These are phyloP conservation scores for Fusarium sp. DNA, from an alignment of 2,329 filamentous ascomycete genomes.

Conservation along the genomic window DNA sequence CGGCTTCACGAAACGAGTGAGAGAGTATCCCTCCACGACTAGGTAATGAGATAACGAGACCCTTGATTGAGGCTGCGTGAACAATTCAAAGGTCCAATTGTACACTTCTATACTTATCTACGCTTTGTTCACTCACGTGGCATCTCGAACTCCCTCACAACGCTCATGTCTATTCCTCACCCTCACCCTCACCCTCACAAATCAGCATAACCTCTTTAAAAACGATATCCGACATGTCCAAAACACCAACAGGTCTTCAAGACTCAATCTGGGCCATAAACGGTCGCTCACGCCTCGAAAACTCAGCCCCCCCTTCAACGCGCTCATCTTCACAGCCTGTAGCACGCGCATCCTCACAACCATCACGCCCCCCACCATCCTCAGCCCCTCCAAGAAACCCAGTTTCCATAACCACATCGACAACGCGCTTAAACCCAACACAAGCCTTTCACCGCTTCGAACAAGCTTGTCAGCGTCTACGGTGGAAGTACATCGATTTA, in stretches of 20 bases:
- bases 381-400: background rate
- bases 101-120: background rate
- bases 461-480: conserved; percentile 66
- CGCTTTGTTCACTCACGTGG: background rate
- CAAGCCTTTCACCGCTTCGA: conserved; percentile 65
- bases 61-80: accelerated
- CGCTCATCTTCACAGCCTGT: conserved; percentile 26
- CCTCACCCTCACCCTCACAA: background rate
- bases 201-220: background rate
- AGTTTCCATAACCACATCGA: background rate
- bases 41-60: background rate
- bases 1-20: background rate
- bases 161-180: background rate
- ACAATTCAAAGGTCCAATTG: background rate
- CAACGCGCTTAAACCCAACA: conserved; percentile 37
- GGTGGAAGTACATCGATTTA: conserved; percentile 70
- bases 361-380: background rate
- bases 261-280: conserved; percentile 39
- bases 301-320: background rate
- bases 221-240: conserved; percentile 18
- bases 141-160: background rate
- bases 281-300: conserved; percentile 4
- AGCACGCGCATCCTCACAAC: background rate
- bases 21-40: background rate
- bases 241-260: conserved; percentile 25